Conservation (phyloP, 192 early-diverging fungal species). For the Coemansia sp. region DNA sequence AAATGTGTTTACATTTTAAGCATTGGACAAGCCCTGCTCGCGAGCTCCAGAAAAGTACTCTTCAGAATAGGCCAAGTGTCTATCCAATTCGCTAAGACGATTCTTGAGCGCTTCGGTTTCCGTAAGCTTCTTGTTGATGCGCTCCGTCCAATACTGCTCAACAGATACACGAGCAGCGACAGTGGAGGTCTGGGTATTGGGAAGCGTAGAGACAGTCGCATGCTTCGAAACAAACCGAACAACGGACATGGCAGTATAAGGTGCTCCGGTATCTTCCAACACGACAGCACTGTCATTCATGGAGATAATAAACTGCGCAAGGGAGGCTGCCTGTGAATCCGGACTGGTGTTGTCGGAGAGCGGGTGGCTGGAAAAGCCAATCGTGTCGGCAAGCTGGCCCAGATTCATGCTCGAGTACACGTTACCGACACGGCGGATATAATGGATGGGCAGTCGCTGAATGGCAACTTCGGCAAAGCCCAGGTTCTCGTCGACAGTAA, state of each 20-base stretch:
- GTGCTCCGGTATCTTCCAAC: not conserved
- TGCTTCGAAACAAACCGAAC: slow-evolving; percentile 10
- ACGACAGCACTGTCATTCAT: slow-evolving; percentile 25
- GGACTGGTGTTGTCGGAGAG: not conserved
- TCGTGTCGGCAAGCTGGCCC: slow-evolving; percentile 13
- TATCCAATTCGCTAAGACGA: slow-evolving; percentile 22
- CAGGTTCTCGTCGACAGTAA: slow-evolving; percentile 16
- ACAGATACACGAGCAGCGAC: not conserved
- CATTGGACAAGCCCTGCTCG: slow-evolving; percentile 5
- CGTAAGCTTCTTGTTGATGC: slow-evolving; percentile 6
- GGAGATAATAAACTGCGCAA: slow-evolving; percentile 25
- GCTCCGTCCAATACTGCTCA: slow-evolving; percentile 22
- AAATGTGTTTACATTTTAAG: not conserved
- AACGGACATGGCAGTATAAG: not conserved
- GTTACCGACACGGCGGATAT: slow-evolving; percentile 9
- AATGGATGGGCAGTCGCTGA: slow-evolving; percentile 22
- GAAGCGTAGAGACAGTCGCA: slow-evolving; percentile 13
- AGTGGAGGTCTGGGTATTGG: not conserved
- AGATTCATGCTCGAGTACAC: slow-evolving; percentile 27
- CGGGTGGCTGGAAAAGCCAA: slow-evolving; percentile 25
- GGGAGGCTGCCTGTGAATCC: not conserved
- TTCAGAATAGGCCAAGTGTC: slow-evolving; percentile 34
- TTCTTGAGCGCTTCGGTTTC: slow-evolving; percentile 14
- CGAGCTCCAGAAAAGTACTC: slow-evolving; percentile 17
- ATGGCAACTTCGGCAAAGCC: slow-evolving; percentile 11